These are phyloP conservation scores for Wickerhamomyces sp. DNA, from an alignment of 1,139 yeast genomes.

Conservation along the genomic window DNA sequence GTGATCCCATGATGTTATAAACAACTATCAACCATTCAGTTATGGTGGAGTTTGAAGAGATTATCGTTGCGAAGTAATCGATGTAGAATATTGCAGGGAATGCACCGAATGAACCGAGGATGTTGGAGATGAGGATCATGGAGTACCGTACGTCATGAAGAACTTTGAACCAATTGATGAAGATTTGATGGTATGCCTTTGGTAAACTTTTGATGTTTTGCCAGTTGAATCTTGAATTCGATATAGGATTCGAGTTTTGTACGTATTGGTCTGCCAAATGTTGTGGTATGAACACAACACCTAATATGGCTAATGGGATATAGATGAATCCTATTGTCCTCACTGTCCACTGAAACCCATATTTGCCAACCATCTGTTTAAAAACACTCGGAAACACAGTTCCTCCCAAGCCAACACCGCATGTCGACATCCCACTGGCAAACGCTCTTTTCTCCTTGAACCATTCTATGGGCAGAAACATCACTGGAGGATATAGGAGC, in stretches of 20 bases:
- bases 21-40: slow-evolving; percentile 15
- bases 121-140: slow-evolving; percentile 9
- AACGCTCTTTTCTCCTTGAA: slow-evolving; percentile 50
- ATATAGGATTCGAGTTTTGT: slow-evolving; percentile 10
- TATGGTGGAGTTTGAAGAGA: slow-evolving; percentile 9
- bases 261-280: slow-evolving; percentile 8
- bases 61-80: slow-evolving; percentile 17
- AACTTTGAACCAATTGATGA: slow-evolving; percentile 12
- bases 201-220: slow-evolving; percentile 10
- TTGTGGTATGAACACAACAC: slow-evolving; percentile 14
- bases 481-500: slow-evolving; percentile 52
- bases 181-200: slow-evolving; percentile 7
- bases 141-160: slow-evolving; percentile 7
- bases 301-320: slow-evolving; percentile 13
- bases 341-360: slow-evolving; percentile 18
- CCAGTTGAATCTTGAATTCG: slow-evolving; percentile 13
- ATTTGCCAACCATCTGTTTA: slow-evolving; percentile 12
- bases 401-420: slow-evolving; percentile 49
- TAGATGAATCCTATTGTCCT: slow-evolving; percentile 17
- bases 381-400: slow-evolving; percentile 19
- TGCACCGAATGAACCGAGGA: slow-evolving; percentile 18
- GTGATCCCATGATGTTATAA: slow-evolving; percentile 18
- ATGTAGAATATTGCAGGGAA: slow-evolving; percentile 21
- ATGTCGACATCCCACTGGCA: slow-evolving; percentile 48
- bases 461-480: slow-evolving; percentile 56